A percentile compares a stretch with the other conserved stretches of the same genome.
Evolutionary conservation across 2,329 filamentous ascomycete species (phyloP).

Genomic region (Colletotrichum liaoningense): DNA sequence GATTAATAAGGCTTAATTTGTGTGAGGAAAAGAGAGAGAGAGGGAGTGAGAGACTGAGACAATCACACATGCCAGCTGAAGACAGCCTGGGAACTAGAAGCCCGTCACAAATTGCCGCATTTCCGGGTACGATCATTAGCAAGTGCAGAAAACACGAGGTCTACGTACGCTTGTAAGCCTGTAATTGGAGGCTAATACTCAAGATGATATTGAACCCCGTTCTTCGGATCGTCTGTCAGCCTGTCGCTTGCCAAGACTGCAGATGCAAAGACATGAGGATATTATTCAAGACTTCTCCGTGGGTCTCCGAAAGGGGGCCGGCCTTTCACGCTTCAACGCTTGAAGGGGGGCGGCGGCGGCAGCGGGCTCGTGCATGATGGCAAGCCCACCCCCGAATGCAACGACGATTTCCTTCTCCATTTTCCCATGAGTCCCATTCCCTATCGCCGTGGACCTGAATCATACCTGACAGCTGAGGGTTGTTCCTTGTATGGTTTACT

Average conservation of each 20-base stretch:
- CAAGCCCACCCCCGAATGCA: constrained; percentile 3
- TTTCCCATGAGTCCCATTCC: not conserved
- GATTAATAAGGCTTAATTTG: not conserved
- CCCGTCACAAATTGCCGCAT: constrained; percentile 12
- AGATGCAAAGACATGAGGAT: constrained; percentile 30
- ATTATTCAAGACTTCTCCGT: constrained; percentile 33
- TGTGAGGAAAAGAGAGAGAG: not conserved
- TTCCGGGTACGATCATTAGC: not conserved
- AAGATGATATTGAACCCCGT: not conserved
- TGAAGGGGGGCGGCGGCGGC: not conserved
- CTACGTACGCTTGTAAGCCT: not conserved
- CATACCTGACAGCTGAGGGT: constrained; percentile 2
- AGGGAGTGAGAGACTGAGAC: not conserved
- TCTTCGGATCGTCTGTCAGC: not conserved
- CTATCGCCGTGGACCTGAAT: constrained; percentile 15
- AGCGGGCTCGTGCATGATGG: constrained; percentile 19
- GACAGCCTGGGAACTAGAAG: not conserved
- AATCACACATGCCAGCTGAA: not conserved
- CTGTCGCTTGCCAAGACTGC: constrained; percentile 21
- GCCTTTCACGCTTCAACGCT: not conserved
- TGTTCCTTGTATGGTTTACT: constrained; percentile 5
- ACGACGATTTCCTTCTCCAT: not conserved
- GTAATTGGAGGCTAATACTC: not conserved
- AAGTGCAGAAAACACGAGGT: not conserved
- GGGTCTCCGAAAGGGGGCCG: constrained; percentile 18